Percentiles rank a stretch among this genome's conserved stretches.
Conservation (phyloP, 139 green algal genomes). For the Raphidocelis subcapitata region DNA sequence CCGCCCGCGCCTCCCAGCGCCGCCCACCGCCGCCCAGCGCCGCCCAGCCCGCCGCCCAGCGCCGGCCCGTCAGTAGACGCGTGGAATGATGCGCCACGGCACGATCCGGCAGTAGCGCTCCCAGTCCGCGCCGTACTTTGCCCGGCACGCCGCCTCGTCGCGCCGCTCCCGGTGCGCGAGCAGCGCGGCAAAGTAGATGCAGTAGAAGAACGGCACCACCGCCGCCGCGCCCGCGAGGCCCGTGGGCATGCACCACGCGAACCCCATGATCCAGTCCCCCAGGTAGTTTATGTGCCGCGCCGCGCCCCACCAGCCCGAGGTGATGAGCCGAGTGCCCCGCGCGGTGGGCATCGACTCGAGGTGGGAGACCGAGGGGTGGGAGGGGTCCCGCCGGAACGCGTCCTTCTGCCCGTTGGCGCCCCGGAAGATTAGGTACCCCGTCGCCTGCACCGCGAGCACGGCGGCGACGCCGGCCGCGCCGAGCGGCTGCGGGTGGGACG, state of each 20-base stretch:
- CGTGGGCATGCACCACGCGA: constrained; percentile 78
- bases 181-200: constrained; percentile 91
- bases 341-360: constrained; percentile 83
- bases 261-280: constrained; percentile 90
- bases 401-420: constrained; percentile 97
- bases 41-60: no score
- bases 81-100: constrained; percentile 86
- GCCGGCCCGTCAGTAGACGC: constrained; percentile 76
- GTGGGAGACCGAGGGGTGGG: constrained; percentile 62
- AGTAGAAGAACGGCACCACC: constrained; percentile 95
- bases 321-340: constrained; percentile 80
- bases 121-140: constrained; percentile 97
- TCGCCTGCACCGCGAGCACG: constrained; percentile 71
- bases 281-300: constrained; percentile 94
- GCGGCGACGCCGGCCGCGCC: constrained; percentile 26
- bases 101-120: constrained; percentile 92
- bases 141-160: constrained; percentile 84
- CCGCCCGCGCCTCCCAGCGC: no score
- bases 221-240: constrained; percentile 61
- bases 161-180: constrained; percentile 83
- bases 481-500: constrained; percentile 41
- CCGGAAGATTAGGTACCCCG: constrained; percentile 92
- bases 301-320: constrained; percentile 91
- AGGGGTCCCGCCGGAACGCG: constrained; percentile 75
- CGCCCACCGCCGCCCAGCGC: no score